Percentiles rank a stretch among this genome's conserved stretches.
Evolutionary conservation across 208 protist genomes (phyloP).

Genomic region (Porcisia hertigi): DNA sequence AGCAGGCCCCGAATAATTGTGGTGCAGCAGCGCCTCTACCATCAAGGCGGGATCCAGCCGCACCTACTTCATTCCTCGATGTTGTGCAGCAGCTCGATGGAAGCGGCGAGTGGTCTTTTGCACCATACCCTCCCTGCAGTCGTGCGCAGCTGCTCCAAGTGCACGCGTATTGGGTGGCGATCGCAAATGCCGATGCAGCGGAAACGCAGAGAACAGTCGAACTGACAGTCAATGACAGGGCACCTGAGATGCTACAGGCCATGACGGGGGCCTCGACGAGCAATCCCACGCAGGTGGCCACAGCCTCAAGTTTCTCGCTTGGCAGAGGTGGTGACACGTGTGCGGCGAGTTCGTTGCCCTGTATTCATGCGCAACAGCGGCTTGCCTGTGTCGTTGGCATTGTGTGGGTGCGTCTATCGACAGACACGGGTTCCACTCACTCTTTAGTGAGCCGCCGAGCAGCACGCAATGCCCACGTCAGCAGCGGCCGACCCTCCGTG

Average conservation of each 20-base stretch:
- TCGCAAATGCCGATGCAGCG: background rate
- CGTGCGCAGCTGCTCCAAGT: constrained; percentile 49
- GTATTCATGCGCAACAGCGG: background rate
- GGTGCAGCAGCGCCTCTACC: background rate
- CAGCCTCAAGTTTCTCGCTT: background rate
- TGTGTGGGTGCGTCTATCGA: constrained; percentile 64
- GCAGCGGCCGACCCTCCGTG: constrained; percentile 12
- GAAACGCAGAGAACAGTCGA: background rate
- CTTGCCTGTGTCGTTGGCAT: constrained; percentile 62
- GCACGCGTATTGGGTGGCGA: constrained; percentile 47
- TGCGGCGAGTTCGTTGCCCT: background rate
- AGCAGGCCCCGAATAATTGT: background rate
- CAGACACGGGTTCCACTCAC: background rate
- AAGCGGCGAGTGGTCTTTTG: constrained; percentile 25
- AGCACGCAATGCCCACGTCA: background rate
- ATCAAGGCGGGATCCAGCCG: background rate
- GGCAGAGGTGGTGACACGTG: background rate
- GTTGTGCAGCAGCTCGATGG: constrained; percentile 22
- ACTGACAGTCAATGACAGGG: background rate
- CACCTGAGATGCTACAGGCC: background rate
- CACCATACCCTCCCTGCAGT: constrained; percentile 67
- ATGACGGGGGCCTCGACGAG: background rate
- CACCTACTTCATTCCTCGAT: constrained; percentile 10
- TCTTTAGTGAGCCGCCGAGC: background rate
- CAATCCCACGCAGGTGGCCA: background rate